A percentile compares a stretch with the other conserved stretches of the same genome.
Evolutionary conservation across 306 rosid genomes (phyloP).

Genomic region (Vicia faba): DNA sequence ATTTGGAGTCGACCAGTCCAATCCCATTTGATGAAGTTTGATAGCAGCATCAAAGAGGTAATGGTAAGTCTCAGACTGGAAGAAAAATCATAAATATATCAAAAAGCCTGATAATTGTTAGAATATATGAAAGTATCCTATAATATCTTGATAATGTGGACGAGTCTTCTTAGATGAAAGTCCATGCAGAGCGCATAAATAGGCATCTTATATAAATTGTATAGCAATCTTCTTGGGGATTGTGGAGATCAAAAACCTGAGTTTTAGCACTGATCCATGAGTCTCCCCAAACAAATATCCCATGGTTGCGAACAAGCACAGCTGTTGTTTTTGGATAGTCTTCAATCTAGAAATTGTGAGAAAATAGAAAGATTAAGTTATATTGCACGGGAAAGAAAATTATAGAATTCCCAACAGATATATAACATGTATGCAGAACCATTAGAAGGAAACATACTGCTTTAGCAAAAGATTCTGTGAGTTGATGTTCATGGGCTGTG

Average conservation of each 20-base stretch:
- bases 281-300: constrained; percentile 93
- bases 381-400: background rate
- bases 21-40: constrained; percentile 83
- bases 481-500: constrained; percentile 86
- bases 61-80: constrained; percentile 84
- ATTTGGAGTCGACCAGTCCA: constrained; percentile 76
- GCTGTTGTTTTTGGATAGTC: constrained; percentile 96
- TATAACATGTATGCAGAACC: constrained; percentile 24
- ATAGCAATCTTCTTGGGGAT: constrained; percentile 25
- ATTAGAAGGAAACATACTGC: constrained; percentile 65
- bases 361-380: constrained; percentile 16
- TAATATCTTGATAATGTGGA: background rate
- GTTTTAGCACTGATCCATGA: constrained; percentile 96
- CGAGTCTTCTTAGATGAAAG: too few species aligned
- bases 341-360: constrained; percentile 60
- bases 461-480: constrained; percentile 87
- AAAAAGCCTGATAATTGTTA: constrained; percentile 15
- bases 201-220: constrained; percentile 14
- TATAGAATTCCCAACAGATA: constrained; percentile 14
- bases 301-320: constrained; percentile 98
- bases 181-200: constrained; percentile 29
- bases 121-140: background rate
- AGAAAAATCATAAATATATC: constrained; percentile 39
- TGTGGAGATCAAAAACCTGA: constrained; percentile 62
- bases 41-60: constrained; percentile 94